A percentile compares a stretch with the other conserved stretches of the same genome.
These are phyloP conservation scores for Tilletia horrida DNA, from an alignment of 1,284 basidiomycete species.

Conservation along the genomic window DNA sequence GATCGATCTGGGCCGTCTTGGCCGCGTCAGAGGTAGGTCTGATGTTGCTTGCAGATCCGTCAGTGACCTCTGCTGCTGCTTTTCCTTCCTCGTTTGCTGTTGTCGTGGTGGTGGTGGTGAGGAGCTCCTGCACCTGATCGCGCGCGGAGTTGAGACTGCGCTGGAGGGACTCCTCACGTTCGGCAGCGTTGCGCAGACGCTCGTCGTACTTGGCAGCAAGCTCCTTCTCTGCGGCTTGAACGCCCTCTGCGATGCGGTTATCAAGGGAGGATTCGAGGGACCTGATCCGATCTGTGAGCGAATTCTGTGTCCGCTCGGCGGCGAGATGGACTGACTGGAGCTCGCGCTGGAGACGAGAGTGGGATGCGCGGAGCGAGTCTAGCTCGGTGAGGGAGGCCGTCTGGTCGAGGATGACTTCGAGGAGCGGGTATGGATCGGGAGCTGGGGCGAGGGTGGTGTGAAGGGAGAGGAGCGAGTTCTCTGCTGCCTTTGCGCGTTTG, in stretches of 20 bases:
- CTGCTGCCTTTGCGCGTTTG: slow-evolving; percentile 80
- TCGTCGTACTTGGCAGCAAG: slow-evolving; percentile 94
- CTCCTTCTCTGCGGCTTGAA: slow-evolving; percentile 86
- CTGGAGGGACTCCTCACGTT: slow-evolving; percentile 85
- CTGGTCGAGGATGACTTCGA: slow-evolving; percentile 77
- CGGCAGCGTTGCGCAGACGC: slow-evolving; percentile 87
- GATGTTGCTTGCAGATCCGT: not conserved
- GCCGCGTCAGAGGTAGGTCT: slow-evolving; percentile 15
- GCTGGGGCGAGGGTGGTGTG: slow-evolving; percentile 56
- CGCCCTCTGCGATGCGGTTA: slow-evolving; percentile 75
- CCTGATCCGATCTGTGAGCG: slow-evolving; percentile 58
- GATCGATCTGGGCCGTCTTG: slow-evolving; percentile 60
- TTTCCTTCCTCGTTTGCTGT: slow-evolving; percentile 64
- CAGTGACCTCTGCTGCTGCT: slow-evolving; percentile 65
- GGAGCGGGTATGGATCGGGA: slow-evolving; percentile 90
- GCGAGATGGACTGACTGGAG: slow-evolving; percentile 1
- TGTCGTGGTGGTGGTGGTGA: slow-evolving; percentile 78
- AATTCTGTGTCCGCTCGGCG: slow-evolving; percentile 18
- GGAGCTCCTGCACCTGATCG: slow-evolving; percentile 81
- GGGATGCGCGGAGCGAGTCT: slow-evolving; percentile 28
- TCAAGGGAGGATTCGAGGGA: slow-evolving; percentile 68
- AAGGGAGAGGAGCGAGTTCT: slow-evolving; percentile 87
- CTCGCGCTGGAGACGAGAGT: slow-evolving; percentile 27
- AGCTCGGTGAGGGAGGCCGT: slow-evolving; percentile 33
- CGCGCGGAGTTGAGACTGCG: slow-evolving; percentile 79